These are phyloP conservation scores for Aspergillus spinulosporus DNA, from an alignment of 2,329 filamentous ascomycete species.

Conservation along the genomic window DNA sequence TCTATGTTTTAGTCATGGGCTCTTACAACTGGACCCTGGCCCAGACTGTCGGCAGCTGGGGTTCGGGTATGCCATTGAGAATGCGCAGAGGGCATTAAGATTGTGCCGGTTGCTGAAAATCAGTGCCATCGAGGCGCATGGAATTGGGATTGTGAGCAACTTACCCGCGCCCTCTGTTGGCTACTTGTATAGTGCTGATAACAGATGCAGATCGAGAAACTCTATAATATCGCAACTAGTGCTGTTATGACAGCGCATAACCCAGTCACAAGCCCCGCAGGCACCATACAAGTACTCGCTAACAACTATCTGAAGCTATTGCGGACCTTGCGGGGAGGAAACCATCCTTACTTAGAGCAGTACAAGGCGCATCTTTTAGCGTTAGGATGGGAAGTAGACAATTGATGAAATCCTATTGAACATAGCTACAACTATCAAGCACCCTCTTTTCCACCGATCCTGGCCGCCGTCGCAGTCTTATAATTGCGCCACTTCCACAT, in stretches of 20 bases:
- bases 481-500: slow-evolving; percentile 37
- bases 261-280: background rate
- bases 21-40: slow-evolving; percentile 32
- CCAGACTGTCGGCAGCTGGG: slow-evolving; percentile 41
- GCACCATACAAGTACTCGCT: slow-evolving; percentile 26
- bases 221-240: slow-evolving; percentile 41
- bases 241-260: slow-evolving; percentile 33
- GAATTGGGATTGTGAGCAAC: slow-evolving; percentile 37
- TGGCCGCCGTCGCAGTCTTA: slow-evolving; percentile 18
- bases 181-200: slow-evolving; percentile 9
- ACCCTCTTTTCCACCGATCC: background rate
- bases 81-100: slow-evolving; percentile 38
- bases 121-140: slow-evolving; percentile 46
- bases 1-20: slow-evolving; percentile 43
- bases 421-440: background rate
- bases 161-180: background rate
- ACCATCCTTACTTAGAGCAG: slow-evolving; percentile 38
- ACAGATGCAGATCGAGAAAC: slow-evolving; percentile 37
- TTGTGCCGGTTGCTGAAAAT: slow-evolving; percentile 36
- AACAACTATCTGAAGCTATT: slow-evolving; percentile 36
- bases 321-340: slow-evolving; percentile 37
- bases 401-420: background rate
- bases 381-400: slow-evolving; percentile 12
- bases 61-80: slow-evolving; percentile 38
- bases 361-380: slow-evolving; percentile 32